phyloP scores from a whole-genome alignment of 2,329 filamentous ascomycete genomes.

The Phymatotrichopsis omnivora region DNA sequence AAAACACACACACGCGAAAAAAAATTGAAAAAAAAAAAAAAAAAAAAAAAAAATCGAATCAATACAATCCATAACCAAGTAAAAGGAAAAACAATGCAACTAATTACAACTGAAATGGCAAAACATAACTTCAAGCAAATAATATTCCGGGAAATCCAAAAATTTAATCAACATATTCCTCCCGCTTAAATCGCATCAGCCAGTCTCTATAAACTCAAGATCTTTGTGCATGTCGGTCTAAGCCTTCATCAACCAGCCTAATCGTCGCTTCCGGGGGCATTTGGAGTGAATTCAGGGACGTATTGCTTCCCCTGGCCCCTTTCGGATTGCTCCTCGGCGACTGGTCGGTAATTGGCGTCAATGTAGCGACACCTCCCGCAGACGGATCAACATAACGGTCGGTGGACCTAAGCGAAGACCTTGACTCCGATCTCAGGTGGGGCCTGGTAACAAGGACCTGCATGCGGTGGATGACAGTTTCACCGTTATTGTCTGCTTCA shows the following conservation, averaged over 20 bases:
- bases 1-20: too few relatives aligned
- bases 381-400: background rate
- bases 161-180: too few relatives aligned
- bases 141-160: too few relatives aligned
- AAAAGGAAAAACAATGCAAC: too few relatives aligned
- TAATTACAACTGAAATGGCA: too few relatives aligned
- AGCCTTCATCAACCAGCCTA: constrained; percentile 20
- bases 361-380: constrained; percentile 8
- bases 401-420: constrained; percentile 12
- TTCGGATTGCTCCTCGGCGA: constrained; percentile 22
- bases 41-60: too few relatives aligned
- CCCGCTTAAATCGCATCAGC: too few relatives aligned
- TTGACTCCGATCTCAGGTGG: constrained; percentile 26
- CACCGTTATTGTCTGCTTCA: constrained; percentile 65
- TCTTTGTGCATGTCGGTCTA: too few relatives aligned
- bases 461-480: constrained; percentile 91
- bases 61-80: too few relatives aligned
- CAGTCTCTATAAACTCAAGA: too few relatives aligned
- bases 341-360: constrained; percentile 25
- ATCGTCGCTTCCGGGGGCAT: constrained; percentile 24
- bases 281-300: constrained; percentile 5
- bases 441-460: constrained; percentile 69
- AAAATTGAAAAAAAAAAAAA: too few relatives aligned
- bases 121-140: too few relatives aligned
- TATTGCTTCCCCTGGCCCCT: constrained; percentile 7